phyloP scores from a whole-genome alignment of 805 yeast genomes.

The Candida patagonica region DNA sequence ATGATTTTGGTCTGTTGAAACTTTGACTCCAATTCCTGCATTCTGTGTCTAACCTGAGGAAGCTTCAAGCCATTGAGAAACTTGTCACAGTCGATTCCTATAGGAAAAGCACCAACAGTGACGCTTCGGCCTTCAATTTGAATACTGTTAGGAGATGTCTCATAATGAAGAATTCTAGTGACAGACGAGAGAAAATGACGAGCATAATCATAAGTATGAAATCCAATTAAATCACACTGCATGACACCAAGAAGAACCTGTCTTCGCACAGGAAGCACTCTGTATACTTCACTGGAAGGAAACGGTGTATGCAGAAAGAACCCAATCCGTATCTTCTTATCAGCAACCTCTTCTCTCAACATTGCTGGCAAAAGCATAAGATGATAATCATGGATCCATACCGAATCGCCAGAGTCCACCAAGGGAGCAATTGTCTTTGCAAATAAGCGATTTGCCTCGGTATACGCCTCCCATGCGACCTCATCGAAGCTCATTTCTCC shows the following conservation, averaged over 20 bases:
- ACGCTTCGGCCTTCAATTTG: conserved; percentile 68
- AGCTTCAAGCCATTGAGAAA: conserved; percentile 70
- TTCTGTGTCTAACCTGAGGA: conserved; percentile 54
- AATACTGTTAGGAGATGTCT: conserved; percentile 86
- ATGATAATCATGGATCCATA: conserved; percentile 98
- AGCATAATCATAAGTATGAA: conserved; percentile 98
- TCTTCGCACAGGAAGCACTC: conserved; percentile 90
- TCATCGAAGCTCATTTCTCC: conserved; percentile 99
- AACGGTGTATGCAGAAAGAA: conserved; percentile 96
- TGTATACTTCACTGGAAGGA: conserved; percentile 92
- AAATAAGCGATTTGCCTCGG: conserved; percentile 80
- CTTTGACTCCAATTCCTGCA: conserved; percentile 52
- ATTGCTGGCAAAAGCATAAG: conserved; percentile 89
- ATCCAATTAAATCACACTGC: conserved; percentile 90
- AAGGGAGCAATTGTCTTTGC: conserved; percentile 62
- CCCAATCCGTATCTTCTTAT: conserved; percentile 61
- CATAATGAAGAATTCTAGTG: conserved; percentile 68
- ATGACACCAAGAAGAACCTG: conserved; percentile 88
- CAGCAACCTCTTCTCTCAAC: conserved; percentile 51
- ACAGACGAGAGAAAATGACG: conserved; percentile 90
- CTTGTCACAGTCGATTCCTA: conserved; percentile 93
- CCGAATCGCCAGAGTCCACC: conserved; percentile 72
- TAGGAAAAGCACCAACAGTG: conserved; percentile 95
- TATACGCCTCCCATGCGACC: conserved; percentile 95
- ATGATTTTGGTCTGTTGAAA: conserved; percentile 73